Evolutionary conservation across 345 rosid genomes (phyloP).

Genomic region (Populus tremula): DNA sequence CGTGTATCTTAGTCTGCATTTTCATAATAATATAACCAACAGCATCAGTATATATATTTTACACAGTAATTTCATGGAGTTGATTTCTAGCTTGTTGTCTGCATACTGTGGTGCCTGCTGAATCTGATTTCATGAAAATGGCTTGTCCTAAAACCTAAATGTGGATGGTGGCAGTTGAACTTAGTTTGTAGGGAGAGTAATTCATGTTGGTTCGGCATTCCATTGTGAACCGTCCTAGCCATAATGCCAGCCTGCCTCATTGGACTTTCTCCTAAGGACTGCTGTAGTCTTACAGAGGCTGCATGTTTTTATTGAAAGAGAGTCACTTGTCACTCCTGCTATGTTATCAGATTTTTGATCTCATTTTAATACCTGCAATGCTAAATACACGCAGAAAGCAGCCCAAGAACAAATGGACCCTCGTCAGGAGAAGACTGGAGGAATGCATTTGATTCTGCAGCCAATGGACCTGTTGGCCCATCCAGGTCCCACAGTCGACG

Average conservation of each 20-base stretch:
- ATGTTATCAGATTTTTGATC: not conserved
- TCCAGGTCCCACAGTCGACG: conserved; percentile 65
- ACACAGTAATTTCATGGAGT: not conserved
- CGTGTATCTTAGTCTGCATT: not conserved
- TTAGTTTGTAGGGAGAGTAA: not conserved
- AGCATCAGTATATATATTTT: not conserved
- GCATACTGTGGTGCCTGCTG: not conserved
- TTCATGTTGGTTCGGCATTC: not conserved
- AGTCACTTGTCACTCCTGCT: not conserved
- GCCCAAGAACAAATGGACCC: conserved; percentile 61
- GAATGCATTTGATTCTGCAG: conserved; percentile 87
- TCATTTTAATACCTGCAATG: not conserved
- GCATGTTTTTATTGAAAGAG: not conserved
- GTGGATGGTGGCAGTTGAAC: not conserved
- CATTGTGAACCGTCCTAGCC: not conserved
- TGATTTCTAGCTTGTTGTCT: not conserved
- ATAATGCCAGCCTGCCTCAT: not conserved
- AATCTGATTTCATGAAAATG: not conserved
- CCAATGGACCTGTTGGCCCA: conserved; percentile 52
- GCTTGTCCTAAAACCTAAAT: not conserved
- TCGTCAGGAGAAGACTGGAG: conserved; percentile 91
- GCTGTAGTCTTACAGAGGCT: not conserved
- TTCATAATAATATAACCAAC: not conserved
- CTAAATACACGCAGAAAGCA: conserved; percentile 54
- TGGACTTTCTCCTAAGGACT: not conserved